Base-by-base conservation (phyloP, 2,329 filamentous ascomycete species). In the Penicillium fuscoglaucum region DNA sequence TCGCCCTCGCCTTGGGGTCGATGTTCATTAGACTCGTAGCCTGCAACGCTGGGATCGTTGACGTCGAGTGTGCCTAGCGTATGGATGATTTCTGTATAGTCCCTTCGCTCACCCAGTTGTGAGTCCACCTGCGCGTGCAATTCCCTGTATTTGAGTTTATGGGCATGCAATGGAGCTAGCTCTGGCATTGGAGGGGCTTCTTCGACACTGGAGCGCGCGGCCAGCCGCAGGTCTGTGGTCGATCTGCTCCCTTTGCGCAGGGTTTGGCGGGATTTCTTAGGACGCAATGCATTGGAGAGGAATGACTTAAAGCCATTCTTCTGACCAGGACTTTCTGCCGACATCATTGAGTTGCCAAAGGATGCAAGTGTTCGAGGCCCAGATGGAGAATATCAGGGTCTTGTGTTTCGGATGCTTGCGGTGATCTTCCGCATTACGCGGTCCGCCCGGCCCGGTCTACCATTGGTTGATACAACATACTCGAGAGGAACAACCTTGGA, bases 1-100 rank as follows among this genome's bases (percentile, higher is more conserved):
- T 78, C 67, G 7, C 64, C 63, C 53, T 84, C 80, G 8, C 65
- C 76, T 2, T 70, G 73, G 3, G 69, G 63, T 53, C 68, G 70
- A 58, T 56, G 61, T 46, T 63, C 70, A 55, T 66, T 52, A 8
- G 66, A 44, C 12, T 53, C 24, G 17, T 64, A 52, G 12, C 52
- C 51, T 8, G 58, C 55, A 28, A 60, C 61, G 46, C 59, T 62
- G 37, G 60, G 61, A 13, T 74, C 72, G 28, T 68, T 64, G 17
- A 53, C 46, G 29, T 74, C 73, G 13, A 70, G 62, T 28, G 73
- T 49, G 37, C 74, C 73, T 19, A 76, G 63, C 5, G 72, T 54
- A 55, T 76, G 74, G 40, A 76, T 62, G 19, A 76, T 72, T 15
- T 70, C 62, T 2, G 74, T 76, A 48, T 73, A 75, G 55, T 76